Evolutionary conservation across 169 alveolate genomes (phyloP).

Genomic region (Cryptosporidium bovis): DNA sequence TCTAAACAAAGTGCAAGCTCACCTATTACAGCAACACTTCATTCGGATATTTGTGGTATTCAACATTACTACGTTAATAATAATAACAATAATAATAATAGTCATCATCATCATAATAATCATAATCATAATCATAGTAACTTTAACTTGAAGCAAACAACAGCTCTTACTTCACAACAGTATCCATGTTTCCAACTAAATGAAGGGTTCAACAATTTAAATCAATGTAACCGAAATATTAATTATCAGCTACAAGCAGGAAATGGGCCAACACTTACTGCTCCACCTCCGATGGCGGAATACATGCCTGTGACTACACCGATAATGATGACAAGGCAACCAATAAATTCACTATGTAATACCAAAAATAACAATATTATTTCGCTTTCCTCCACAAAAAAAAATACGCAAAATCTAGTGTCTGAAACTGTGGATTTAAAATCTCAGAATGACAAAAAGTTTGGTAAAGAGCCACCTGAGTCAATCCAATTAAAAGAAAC

Average conservation of each 20-base stretch:
- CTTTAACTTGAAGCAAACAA: conserved; percentile 3
- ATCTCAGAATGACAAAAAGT: not conserved
- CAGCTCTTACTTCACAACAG: conserved; percentile 34
- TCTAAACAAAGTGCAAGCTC: conserved; percentile 3
- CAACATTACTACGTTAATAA: conserved; percentile 16
- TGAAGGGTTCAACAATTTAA: conserved; percentile 12
- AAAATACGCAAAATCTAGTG: not conserved
- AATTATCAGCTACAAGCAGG: not conserved
- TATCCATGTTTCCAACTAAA: conserved; percentile 16
- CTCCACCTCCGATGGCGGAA: conserved; percentile 68
- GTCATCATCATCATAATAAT: not conserved
- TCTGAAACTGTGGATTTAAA: conserved; percentile 18
- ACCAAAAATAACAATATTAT: not conserved
- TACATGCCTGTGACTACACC: conserved; percentile 73
- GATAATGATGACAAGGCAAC: conserved; percentile 57
- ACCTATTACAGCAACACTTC: conserved; percentile 16
- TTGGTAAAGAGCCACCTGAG: conserved; percentile 4
- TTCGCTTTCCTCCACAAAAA: conserved; percentile 8
- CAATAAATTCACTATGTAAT: conserved; percentile 1
- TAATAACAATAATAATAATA: not conserved
- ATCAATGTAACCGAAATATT: conserved; percentile 43
- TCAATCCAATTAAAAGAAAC: conserved; percentile 1
- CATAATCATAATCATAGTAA: not conserved
- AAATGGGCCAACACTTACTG: not conserved
- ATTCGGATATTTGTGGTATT: conserved; percentile 8